These are phyloP conservation scores for Cornus suecica DNA, from an alignment of 148 eudicot species.

Conservation along the genomic window DNA sequence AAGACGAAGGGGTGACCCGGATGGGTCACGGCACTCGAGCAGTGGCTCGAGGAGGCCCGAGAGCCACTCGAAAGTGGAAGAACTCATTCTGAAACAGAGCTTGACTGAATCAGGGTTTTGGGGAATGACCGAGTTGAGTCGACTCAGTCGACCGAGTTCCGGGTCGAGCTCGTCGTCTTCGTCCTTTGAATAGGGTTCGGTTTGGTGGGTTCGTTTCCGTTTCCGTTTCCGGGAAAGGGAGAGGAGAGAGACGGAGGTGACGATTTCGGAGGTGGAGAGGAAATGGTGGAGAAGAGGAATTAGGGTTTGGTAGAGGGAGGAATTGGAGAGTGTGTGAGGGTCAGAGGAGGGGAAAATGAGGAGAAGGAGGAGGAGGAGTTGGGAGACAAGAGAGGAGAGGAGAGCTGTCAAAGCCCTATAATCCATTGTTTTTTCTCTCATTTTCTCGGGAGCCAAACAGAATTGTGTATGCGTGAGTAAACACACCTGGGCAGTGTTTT, in stretches of 20 bases:
- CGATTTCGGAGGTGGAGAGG: slow-evolving; percentile 39
- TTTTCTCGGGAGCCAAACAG: neutral
- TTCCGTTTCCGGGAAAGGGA: slow-evolving; percentile 50
- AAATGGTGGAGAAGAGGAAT: slow-evolving; percentile 41
- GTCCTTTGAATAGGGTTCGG: slow-evolving; percentile 12
- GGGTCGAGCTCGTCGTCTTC: slow-evolving; percentile 5
- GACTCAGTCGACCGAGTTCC: slow-evolving; percentile 23
- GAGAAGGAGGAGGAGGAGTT: slow-evolving; percentile 43
- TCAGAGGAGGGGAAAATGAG: slow-evolving; percentile 37
- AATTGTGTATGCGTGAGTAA: neutral
- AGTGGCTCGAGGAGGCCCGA: slow-evolving; percentile 73
- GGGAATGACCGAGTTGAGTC: slow-evolving; percentile 36
- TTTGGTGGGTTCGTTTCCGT: slow-evolving; percentile 34
- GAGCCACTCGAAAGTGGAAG: slow-evolving; percentile 79
- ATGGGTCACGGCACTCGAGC: slow-evolving; percentile 89
- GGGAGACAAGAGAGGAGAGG: slow-evolving; percentile 62
- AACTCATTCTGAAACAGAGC: slow-evolving; percentile 47
- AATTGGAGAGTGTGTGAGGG: slow-evolving; percentile 19
- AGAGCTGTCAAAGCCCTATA: slow-evolving; percentile 53
- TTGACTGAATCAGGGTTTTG: slow-evolving; percentile 52
- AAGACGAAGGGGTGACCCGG: slow-evolving; percentile 36
- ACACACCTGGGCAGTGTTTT: neutral
- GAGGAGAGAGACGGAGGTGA: slow-evolving; percentile 33
- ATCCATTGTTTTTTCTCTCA: slow-evolving; percentile 25
- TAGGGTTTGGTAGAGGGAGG: slow-evolving; percentile 15